Evolutionary conservation across 495 filamentous ascomycete genomes (phyloP), one percentile per base, ranked within the genome.

Genomic region (Penicillium crystallinum): DNA sequence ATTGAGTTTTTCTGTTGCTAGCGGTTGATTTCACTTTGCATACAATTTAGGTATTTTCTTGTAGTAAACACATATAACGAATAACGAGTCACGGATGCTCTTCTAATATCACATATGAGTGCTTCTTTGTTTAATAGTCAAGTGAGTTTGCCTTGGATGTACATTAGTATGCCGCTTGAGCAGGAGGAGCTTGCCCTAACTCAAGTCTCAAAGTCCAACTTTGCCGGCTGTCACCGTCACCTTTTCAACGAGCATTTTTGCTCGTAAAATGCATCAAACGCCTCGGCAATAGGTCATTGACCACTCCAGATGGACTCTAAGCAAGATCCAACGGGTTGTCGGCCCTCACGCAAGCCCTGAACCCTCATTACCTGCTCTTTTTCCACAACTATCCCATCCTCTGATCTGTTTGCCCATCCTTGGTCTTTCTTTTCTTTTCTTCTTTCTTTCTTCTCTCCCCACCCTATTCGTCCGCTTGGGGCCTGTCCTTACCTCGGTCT

Each of bases 1-100:
- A 61, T 65, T 91, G 69, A 97, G 92, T 66, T 99, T 97, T 68
- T 70, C 81, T 22, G 84, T 79, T 56, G 77, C 81, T 19, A 76
- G 54, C 36, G 23, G 27, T 33, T 51, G 27, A 49, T 35, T 31
- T 27, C 12, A 30, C 14, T 9, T 31, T 30, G 3, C 29, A 45
- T 27, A 18, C 10, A 41, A n/a, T 12, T 47, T 29, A 8, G 6
- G 4, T 29, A 29, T 8, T 22, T 41, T 39, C 1, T 34, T 25
- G 11, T 23, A 34, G 5, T 22, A 25, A 8, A 42, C 37, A 4
- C 12, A 42, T 0, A 27, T 42, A 9, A 50, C 9, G 25, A 42
- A 50, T 50, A 12, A 42, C 29, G 27, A 42, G 14, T 34, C 18
- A 34, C 12, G 18, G 34, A 33, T 31, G 21, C 27, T 15, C 27